Base-by-base conservation (phyloP, 805 yeast genomes). In the Saturnispora serradocipensis region DNA sequence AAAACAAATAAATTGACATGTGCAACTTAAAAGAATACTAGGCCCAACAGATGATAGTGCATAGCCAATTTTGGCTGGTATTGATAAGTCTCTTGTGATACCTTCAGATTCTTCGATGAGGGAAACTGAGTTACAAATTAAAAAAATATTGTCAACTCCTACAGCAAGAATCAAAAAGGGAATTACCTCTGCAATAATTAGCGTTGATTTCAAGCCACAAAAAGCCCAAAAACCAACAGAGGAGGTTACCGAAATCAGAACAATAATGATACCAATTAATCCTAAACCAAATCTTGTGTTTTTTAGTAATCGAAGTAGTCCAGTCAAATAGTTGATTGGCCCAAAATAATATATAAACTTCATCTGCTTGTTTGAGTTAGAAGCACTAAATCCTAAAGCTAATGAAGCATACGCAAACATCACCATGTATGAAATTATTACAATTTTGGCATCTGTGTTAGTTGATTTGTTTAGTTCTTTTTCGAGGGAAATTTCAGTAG, bases 161-260 rank as follows among this genome's bases (percentile, higher is more conserved):
- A 91, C 83, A 0, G 99, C 99, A 53, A 91, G 72, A 13, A 91
- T 86, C 60, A 91, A 71, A 62, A 91, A 91, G 9, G 98, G 98
- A 34, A 91, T 91, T 5, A 91, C 99, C 65, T 93, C 98, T 2
- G 98, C 97, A 52, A 91, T 88, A 57, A 91, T 90, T 43, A 91
- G 71, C 0, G 98, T 91, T 0, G 95, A 86, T 61, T 86, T 88
- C 46, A 90, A 68, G 0, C 93, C 95, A n/a, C 86, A 53, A 5
- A 77, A 60, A 11, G 93, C 78, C 67, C 88, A 86, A 4, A 88
- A 58, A 0, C 98, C 98, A 0, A 89, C 87, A 0, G 97, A 81
- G 1, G 95, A 76, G 0, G 79, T 66, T 0, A 91, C 96, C 0
- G 97, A 89, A 9, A 88, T 65, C 24, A 88, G 67, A 13, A 93